phyloP scores from a whole-genome alignment of 2,329 filamentous ascomycete genomes.

The Drechslera avenae region DNA sequence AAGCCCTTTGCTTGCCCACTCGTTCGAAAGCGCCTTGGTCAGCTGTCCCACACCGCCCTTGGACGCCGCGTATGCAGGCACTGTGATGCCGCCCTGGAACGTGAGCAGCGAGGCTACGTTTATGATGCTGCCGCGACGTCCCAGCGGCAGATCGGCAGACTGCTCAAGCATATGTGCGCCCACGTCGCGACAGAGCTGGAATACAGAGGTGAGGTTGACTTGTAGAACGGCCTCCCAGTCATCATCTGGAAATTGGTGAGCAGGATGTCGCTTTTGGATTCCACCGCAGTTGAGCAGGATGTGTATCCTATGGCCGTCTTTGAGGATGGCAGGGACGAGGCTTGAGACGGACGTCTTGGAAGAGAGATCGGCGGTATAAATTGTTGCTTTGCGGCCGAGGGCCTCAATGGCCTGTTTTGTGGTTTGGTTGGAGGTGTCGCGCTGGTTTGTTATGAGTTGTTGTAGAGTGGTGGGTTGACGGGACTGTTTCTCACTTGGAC shows the following conservation, averaged over 20 bases:
- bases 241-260: constrained; percentile 73
- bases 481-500: constrained; percentile 49
- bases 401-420: constrained; percentile 68
- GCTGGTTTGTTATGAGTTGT: constrained; percentile 44
- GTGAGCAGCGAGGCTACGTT: constrained; percentile 82
- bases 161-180: constrained; percentile 77
- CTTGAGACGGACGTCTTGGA: constrained; percentile 63
- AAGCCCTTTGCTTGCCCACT: constrained; percentile 80
- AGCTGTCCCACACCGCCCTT: constrained; percentile 86
- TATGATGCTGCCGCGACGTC: constrained; percentile 73
- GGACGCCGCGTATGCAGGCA: constrained; percentile 83
- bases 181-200: constrained; percentile 75
- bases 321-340: constrained; percentile 66
- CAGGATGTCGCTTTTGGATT: constrained; percentile 79
- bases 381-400: constrained; percentile 68
- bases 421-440: constrained; percentile 59
- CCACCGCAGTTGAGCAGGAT: constrained; percentile 87
- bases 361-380: constrained; percentile 74
- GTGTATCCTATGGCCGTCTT: constrained; percentile 67
- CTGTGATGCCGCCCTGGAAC: constrained; percentile 86
- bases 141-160: constrained; percentile 51
- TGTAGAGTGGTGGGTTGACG: neutral
- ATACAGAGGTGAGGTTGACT: constrained; percentile 84
- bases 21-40: constrained; percentile 83
- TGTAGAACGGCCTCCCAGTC: constrained; percentile 85